Evolutionary conservation across 2,329 filamentous ascomycete species (phyloP), one percentile per base, ranked within the genome.

Genomic region (Colletotrichum tropicicola): DNA sequence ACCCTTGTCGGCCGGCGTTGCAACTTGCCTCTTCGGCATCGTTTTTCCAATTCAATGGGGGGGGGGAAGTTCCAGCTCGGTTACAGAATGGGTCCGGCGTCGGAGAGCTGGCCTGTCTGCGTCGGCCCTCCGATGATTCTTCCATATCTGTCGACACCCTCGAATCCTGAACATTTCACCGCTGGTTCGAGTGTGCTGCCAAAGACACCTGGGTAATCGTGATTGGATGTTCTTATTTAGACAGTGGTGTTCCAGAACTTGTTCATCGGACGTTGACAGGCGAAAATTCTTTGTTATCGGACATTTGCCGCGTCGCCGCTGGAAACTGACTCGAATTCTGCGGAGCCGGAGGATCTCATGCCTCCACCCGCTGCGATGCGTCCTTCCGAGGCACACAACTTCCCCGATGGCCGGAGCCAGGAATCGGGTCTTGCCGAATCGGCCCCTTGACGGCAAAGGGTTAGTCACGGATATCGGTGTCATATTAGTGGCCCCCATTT

Each of bases 361-460:
- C 35, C 21, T 19, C 44, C 17, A 37, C 25, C 48, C 35, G 13
- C 37, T 15, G n/a, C 25, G 9, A 27, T 12, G 25, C 32, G 13
- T 15, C 27, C 32, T 44, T 51, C 53, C 53, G 35, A 51, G 19
- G 57, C 35, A 54, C 35, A 9, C 54, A 51, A 17, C 19, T 28
- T 39, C 15, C 45, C 59, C 59, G 59, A 63, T 52, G 54, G n/a
- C 54, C 59, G 54, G 60, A 59, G 39, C 47, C 12, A 59, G 43
- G 54, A 48, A 4, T 58, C 44, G 55, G 55, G 19, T 21, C 9
- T 44, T 44, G 56, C 56, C 47, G 27, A 59, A 43, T 64, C 60
- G 55, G 60, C 60, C 55, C 45, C 53, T 51, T 21, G 28, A 4
- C 35, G 39, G 47, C n/a, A n/a, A 32, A 30, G 27, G 30, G 17